phyloP scores from a whole-genome alignment of 2,329 filamentous ascomycete genomes.

The Neodidymelliopsis sp. region DNA sequence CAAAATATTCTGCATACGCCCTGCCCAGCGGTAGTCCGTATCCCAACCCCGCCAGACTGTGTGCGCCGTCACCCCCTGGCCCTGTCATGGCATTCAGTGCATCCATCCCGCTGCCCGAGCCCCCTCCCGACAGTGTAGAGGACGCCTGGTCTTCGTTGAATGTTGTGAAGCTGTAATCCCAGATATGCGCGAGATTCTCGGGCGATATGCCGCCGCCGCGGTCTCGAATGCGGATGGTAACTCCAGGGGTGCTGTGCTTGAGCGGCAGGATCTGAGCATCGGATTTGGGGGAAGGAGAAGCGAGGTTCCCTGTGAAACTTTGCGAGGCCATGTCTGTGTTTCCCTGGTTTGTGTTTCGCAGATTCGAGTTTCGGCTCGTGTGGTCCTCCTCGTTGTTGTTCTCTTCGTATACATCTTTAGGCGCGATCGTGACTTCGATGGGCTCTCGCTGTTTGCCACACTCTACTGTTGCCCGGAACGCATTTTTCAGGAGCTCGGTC shows the following conservation, averaged over 20 bases:
- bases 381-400: slow-evolving; percentile 8
- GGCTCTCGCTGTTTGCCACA: slow-evolving; percentile 79
- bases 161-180: slow-evolving; percentile 97
- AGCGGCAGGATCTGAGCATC: slow-evolving; percentile 54
- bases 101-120: slow-evolving; percentile 57
- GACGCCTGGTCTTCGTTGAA: slow-evolving; percentile 73
- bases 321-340: slow-evolving; percentile 43
- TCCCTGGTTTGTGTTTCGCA: slow-evolving; percentile 39
- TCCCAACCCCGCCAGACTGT: slow-evolving; percentile 84
- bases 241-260: slow-evolving; percentile 70
- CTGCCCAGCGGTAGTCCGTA: slow-evolving; percentile 91
- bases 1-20: slow-evolving; percentile 98
- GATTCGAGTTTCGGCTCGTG: background rate
- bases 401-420: slow-evolving; percentile 36
- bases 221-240: slow-evolving; percentile 94
- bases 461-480: slow-evolving; percentile 92
- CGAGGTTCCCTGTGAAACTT: slow-evolving; percentile 35
- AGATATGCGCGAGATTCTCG: slow-evolving; percentile 84
- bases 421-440: slow-evolving; percentile 90
- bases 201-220: slow-evolving; percentile 92
- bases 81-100: slow-evolving; percentile 79
- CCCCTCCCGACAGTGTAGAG: slow-evolving; percentile 53
- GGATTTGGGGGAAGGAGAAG: slow-evolving; percentile 29
- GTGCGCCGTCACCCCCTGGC: slow-evolving; percentile 75
- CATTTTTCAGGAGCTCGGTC: slow-evolving; percentile 95